Base-by-base conservation (phyloP, 2,329 filamentous ascomycete genomes). In the Byssochlamys sp. region DNA sequence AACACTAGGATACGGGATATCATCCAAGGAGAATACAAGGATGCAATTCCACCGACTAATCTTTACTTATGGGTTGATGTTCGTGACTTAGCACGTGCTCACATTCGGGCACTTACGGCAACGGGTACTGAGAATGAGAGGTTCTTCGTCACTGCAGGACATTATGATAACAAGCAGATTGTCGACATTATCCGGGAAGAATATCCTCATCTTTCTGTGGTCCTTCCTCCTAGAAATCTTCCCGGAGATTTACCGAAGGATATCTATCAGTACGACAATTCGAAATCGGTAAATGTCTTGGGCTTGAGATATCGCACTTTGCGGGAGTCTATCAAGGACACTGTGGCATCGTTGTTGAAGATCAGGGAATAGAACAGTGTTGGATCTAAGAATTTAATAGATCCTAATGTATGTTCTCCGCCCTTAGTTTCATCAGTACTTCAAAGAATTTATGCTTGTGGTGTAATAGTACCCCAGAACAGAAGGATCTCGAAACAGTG, bases 1-100 rank as follows among this genome's bases (percentile, higher is more conserved):
- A 91, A 90, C 69, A 80, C 84, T 63, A 81, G 85, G 25, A 80
- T 90, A 56, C 76, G 82, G 7, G 79, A 86, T 60, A 73, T 88
- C 55, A 78, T 86, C n/a, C 80, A 78, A 4, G 88, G 87, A 19
- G 80, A 82, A 58, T 80, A 76, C 67, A 84, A 82, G 61, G 73
- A 81, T 1, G 76, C 78, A 27, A 78, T 88, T 7, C 77, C 81
- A 0, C 77, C 83, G 0, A 87, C 83, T 0, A 80, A 78, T 0
- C 79, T 80, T 0, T 84, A 76, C 65, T 74, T 84, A 1, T 87
- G 82, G 75, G 81, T 86, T 2, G 67, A 78, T 71, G 77, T 79
- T 12, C 74, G 75, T 6, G 77, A 80, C 57, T 67, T 79, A 45
- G 77, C 77, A 11, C 68, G 78, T 10, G 77, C 77, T 14, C 77